Conservation (phyloP, 176 grass and related monocot genomes). For the Aegilops sharonensis region DNA sequence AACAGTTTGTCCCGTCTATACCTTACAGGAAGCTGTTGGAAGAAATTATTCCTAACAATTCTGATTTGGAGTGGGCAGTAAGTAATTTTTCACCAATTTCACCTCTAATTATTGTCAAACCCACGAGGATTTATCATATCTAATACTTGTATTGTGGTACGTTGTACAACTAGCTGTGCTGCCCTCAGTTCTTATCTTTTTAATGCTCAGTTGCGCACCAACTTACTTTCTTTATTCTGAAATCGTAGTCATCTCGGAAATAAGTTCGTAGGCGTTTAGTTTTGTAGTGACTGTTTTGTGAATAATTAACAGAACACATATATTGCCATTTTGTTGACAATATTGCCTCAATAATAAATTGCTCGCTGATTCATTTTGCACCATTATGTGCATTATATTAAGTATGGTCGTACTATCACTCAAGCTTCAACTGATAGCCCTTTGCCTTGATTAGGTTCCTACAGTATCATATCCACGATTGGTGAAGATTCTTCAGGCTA, state of each 20-base stretch:
- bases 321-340: neutral
- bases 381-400: constrained; percentile 14
- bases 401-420: neutral
- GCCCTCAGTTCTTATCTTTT: constrained; percentile 22
- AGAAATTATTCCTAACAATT: constrained; percentile 62
- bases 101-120: constrained; percentile 15
- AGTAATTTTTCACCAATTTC: constrained; percentile 36
- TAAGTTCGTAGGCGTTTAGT: neutral
- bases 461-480: constrained; percentile 77
- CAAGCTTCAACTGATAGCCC: neutral
- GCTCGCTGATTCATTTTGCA: neutral
- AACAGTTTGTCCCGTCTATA: constrained; percentile 62
- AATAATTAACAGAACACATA: neutral
- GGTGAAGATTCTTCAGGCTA: constrained; percentile 77
- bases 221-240: neutral
- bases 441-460: constrained; percentile 55
- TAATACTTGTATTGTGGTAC: constrained; percentile 19
- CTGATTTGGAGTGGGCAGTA: constrained; percentile 77
- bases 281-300: neutral
- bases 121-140: neutral
- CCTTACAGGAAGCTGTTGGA: constrained; percentile 67
- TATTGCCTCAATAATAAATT: constrained; percentile 25
- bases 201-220: neutral
- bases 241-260: constrained; percentile 18
- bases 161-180: constrained; percentile 13